A percentile compares a stretch with the other conserved stretches of the same genome.
Evolutionary conservation across 371 early-diverging fungal genomes (phyloP).

Genomic region (Fennellomyces sp.): DNA sequence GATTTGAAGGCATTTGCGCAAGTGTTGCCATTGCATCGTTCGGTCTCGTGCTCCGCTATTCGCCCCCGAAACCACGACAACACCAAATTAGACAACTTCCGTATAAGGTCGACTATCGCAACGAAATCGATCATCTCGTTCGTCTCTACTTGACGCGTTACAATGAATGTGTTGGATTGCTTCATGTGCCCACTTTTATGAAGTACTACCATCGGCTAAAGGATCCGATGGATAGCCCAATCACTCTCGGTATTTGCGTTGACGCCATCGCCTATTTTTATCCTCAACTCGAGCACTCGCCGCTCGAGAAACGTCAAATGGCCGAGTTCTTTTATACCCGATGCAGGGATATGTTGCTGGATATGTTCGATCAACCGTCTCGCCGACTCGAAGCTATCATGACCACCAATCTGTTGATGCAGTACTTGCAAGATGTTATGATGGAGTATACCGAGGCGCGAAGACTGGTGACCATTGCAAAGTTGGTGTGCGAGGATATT

Average conservation of each 20-base stretch:
- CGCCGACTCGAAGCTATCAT: conserved; percentile 20
- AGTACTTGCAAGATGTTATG: background rate
- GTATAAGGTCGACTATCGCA: background rate
- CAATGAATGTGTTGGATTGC: background rate
- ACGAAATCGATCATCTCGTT: conserved; percentile 1
- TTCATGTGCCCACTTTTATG: conserved; percentile 10
- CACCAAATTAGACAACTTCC: background rate
- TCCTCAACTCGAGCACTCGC: conserved; percentile 1
- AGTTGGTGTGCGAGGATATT: background rate
- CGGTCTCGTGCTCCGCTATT: background rate
- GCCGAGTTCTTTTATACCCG: conserved; percentile 19
- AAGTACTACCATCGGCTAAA: background rate
- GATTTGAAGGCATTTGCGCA: background rate
- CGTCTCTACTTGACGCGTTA: background rate
- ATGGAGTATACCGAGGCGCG: conserved; percentile 5
- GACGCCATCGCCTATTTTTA: background rate
- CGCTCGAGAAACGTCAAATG: conserved; percentile 11
- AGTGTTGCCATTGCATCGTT: background rate
- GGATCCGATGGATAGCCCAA: conserved; percentile 11
- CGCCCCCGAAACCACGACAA: background rate
- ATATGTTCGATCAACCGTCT: conserved; percentile 21
- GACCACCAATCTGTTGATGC: background rate
- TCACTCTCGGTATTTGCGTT: conserved; percentile 17
- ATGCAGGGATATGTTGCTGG: conserved; percentile 6
- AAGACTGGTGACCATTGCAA: background rate